Conservation (phyloP, 1,284 basidiomycete species). For the Pholiota adiposa region DNA sequence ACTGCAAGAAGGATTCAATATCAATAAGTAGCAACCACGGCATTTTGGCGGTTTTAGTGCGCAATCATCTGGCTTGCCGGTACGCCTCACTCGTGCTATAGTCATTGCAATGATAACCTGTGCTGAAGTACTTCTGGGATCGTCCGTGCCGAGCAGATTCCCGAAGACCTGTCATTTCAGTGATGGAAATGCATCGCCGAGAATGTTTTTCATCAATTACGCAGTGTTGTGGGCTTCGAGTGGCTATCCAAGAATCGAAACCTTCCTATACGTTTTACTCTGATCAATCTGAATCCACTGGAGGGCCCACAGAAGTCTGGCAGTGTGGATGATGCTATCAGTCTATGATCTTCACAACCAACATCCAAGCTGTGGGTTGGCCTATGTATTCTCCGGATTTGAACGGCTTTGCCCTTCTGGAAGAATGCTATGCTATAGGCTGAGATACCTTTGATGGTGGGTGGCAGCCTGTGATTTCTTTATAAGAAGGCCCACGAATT, state of each 20-base stretch:
- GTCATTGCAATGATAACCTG: no score
- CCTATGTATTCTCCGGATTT: neutral
- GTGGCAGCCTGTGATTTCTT: neutral
- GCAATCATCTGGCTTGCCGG: no score
- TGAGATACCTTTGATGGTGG: neutral
- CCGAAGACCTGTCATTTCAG: neutral
- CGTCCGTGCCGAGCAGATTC: neutral
- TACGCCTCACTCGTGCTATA: no score
- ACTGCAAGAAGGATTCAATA: no score
- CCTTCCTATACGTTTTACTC: no score
- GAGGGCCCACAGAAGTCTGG: neutral
- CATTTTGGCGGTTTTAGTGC: no score
- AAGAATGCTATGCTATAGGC: constrained; percentile 1
- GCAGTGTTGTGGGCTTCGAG: neutral
- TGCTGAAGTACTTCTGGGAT: neutral
- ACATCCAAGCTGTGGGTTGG: neutral
- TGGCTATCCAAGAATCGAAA: neutral
- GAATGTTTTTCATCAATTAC: neutral
- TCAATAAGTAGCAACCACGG: no score
- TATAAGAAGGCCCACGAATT: constrained; percentile 14
- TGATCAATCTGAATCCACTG: neutral
- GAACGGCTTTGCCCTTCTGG: neutral
- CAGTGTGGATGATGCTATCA: no score
- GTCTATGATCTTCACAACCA: neutral
- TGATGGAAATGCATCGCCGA: neutral